phyloP scores from a whole-genome alignment of 768 basidiomycete species.

The Sporobolomyces pararoseus region DNA sequence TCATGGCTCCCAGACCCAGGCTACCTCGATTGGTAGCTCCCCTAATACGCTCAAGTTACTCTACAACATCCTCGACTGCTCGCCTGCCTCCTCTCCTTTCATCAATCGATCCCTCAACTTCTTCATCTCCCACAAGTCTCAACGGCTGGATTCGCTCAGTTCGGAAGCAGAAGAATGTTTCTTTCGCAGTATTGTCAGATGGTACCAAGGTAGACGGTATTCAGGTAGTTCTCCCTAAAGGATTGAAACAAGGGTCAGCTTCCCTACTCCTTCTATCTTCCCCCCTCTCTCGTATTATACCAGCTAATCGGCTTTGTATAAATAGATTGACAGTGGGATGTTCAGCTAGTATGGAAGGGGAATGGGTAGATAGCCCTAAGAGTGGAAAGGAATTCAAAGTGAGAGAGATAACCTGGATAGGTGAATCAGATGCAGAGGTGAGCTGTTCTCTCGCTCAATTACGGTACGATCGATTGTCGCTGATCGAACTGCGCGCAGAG shows the following conservation, averaged over 20 bases:
- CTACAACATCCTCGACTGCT: background rate
- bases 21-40: background rate
- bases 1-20: background rate
- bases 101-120: slow-evolving; percentile 2
- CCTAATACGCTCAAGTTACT: no score
- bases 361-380: slow-evolving; percentile 33
- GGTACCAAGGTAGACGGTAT: slow-evolving; percentile 29
- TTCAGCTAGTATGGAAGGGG: slow-evolving; percentile 35
- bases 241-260: slow-evolving; percentile 23
- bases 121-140: slow-evolving; percentile 1
- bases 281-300: background rate
- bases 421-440: slow-evolving; percentile 42
- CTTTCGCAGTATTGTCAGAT: slow-evolving; percentile 44
- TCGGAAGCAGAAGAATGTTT: slow-evolving; percentile 43
- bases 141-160: slow-evolving; percentile 43
- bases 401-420: slow-evolving; percentile 36
- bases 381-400: slow-evolving; percentile 40
- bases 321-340: slow-evolving; percentile 33
- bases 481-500: slow-evolving; percentile 51
- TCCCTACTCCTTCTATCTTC: background rate
- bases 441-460: background rate
- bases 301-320: no score
- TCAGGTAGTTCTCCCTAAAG: slow-evolving; percentile 43
- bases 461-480: no score
- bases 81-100: background rate